Percentiles rank a stretch among this genome's conserved stretches.
These are phyloP conservation scores for Colletotrichum sp. DNA, from an alignment of 2,329 filamentous ascomycete species.

Conservation along the genomic window DNA sequence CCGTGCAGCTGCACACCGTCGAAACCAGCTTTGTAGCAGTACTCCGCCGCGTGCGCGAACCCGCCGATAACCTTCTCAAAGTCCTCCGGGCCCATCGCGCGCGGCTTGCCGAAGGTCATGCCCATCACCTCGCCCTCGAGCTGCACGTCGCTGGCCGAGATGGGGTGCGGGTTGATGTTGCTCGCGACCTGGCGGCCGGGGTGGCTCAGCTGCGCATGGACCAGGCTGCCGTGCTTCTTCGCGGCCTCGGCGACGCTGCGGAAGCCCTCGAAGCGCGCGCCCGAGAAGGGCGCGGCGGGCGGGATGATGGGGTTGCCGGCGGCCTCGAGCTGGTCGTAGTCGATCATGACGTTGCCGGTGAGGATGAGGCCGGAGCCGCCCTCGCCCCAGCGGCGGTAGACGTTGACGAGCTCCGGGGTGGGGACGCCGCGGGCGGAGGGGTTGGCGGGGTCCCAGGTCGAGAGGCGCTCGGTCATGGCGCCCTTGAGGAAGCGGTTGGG, in stretches of 20 bases:
- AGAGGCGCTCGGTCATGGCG: conserved; percentile 70
- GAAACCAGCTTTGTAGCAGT: conserved; percentile 61
- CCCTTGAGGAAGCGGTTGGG: conserved; percentile 71
- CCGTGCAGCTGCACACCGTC: conserved; percentile 50
- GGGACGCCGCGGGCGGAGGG: conserved; percentile 53
- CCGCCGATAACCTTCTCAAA: conserved; percentile 57
- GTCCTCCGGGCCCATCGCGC: conserved; percentile 53
- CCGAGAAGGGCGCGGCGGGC: conserved; percentile 51
- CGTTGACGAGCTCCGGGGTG: conserved; percentile 47
- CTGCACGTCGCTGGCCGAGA: conserved; percentile 45
- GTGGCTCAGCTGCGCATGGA: conserved; percentile 67
- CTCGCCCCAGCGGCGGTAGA: conserved; percentile 64
- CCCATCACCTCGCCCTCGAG: conserved; percentile 45
- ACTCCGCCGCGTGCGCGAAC: conserved; percentile 63
- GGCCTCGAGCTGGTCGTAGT: conserved; percentile 60
- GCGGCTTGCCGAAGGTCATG: conserved; percentile 56
- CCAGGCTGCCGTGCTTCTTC: conserved; percentile 58
- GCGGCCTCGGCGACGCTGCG: conserved; percentile 43
- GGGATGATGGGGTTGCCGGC: conserved; percentile 63
- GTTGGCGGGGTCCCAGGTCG: conserved; percentile 62
- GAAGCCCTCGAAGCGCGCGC: conserved; percentile 65
- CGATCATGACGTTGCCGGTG: conserved; percentile 66
- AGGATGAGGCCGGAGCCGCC: conserved; percentile 57
- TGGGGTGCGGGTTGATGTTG: conserved; percentile 37
- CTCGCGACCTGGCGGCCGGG: conserved; percentile 59